phyloP scores from a whole-genome alignment of 1,139 yeast genomes.

The Keqinozyma sinolaborantium region DNA sequence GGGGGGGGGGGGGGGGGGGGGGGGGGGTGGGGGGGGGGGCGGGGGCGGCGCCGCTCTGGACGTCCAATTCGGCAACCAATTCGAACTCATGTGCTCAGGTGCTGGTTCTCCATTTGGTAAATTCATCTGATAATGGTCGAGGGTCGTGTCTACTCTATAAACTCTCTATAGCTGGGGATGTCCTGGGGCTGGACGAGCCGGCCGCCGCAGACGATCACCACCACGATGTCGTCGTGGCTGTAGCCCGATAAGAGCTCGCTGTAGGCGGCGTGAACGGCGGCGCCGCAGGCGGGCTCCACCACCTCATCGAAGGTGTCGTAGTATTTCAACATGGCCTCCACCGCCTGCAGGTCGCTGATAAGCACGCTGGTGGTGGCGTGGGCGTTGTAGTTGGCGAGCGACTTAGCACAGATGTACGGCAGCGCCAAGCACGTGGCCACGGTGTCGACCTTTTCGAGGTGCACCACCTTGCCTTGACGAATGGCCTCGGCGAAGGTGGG shows the following conservation, averaged over 20 bases:
- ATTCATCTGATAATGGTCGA: conserved; percentile 1
- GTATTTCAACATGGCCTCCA: conserved; percentile 46
- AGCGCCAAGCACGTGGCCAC: conserved; percentile 64
- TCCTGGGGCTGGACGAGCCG: conserved; percentile 32
- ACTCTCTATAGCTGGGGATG: conserved; percentile 8
- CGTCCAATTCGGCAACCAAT: conserved; percentile 10
- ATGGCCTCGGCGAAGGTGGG: conserved; percentile 54
- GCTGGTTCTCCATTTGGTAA: not conserved
- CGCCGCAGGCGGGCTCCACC: conserved; percentile 46
- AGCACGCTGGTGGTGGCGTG: conserved; percentile 15
- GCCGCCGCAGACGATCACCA: conserved; percentile 68
- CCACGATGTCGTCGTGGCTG: conserved; percentile 45
- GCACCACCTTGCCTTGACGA: conserved; percentile 39
- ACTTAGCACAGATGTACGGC: conserved; percentile 45
- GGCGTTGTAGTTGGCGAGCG: conserved; percentile 40
- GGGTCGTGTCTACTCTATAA: not conserved
- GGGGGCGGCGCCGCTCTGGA: conserved; percentile 1
- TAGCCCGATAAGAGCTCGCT: conserved; percentile 32
- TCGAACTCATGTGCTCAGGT: conserved; percentile 7
- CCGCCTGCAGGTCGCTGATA: conserved; percentile 55
- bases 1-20: no score
- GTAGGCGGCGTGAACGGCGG: conserved; percentile 50
- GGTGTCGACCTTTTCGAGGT: conserved; percentile 44
- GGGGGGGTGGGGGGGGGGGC: no score
- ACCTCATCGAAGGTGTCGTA: conserved; percentile 19